phyloP scores from a whole-genome alignment of 2,329 filamentous ascomycete species.

The Coniochaeta sp. region DNA sequence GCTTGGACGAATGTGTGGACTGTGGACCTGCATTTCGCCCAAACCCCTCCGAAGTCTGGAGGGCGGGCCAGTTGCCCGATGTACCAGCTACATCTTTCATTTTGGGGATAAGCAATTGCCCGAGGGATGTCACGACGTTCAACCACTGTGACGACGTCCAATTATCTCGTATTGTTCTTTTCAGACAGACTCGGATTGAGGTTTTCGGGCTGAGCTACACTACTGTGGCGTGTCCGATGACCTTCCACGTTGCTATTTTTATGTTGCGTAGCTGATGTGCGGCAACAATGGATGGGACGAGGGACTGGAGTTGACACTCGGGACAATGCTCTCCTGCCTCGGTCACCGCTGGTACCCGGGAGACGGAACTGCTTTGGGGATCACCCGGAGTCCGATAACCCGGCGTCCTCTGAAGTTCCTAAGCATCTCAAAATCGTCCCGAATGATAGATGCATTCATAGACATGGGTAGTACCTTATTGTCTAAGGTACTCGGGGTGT shows the following conservation, averaged over 20 bases:
- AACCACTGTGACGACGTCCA: background rate
- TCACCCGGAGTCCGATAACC: slow-evolving; percentile 9
- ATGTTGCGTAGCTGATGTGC: background rate
- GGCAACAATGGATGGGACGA: background rate
- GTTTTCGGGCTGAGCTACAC: background rate
- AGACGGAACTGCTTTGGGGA: slow-evolving; percentile 10
- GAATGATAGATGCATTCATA: background rate
- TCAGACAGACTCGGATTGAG: background rate
- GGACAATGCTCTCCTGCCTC: background rate
- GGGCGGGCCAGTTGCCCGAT: background rate
- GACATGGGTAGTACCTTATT: no score
- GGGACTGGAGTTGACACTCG: background rate
- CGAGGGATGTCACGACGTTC: background rate
- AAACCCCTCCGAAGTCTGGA: background rate
- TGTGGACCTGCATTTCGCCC: background rate
- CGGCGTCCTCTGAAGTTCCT: background rate
- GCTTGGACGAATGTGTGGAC: background rate
- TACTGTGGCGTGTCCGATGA: no score
- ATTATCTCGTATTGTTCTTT: background rate
- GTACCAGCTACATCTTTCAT: background rate
- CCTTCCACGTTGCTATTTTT: background rate
- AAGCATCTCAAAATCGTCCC: background rate
- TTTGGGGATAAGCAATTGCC: background rate
- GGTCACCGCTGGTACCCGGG: background rate
- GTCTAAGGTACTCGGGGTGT: background rate